Base-by-base conservation (phyloP, 2,329 filamentous ascomycete genomes). In the Monilinia fructigena region DNA sequence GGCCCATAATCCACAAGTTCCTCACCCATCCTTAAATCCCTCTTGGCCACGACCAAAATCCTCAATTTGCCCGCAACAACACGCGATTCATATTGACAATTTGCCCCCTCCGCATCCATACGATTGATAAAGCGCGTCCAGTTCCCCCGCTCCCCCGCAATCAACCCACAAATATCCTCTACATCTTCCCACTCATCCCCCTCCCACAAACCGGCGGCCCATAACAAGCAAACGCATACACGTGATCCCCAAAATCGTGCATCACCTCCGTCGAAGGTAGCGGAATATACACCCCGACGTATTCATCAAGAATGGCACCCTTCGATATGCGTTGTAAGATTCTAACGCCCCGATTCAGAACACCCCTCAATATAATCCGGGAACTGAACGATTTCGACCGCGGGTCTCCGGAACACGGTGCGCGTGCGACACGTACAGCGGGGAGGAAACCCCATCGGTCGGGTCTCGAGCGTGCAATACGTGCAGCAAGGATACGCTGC, bases 211-310 rank as follows among this genome's bases (percentile, higher is more conserved):
- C 10, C 1, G 50, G 50, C 18, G 50, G 50, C 8, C 50, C 50
- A 20, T 31, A 7, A 11, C 26, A 53, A 7, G 26, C 7, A 31
- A 53, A 53, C 3, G 50, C 20, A 53, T 53, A 53, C 16, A 20
- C 8, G 4, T 3, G 7, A 47, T 31, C 23, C 10, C 10, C 16
- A 58, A 58, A n/a, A 6, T 0, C 18, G 1, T 20, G 16, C 16
- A 58, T 14, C 2, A 31, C n/a, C 8, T 4, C 7, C 0, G 5
- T 1, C 2, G 20, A 16, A 2, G 4, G 18, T 8, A 5, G 3
- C 23, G 23, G 52, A 4, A 31, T 28, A 1, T 45, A 45, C 11
- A 12, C 40, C 2, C 23, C 16, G 7, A 58, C 14, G 14, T 45
- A 42, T 45, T 40, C 16, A 12, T 58, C 40, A 8, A n/a, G 23